Conservation (phyloP, 768 basidiomycete genomes). For the Trametes coccinea region DNA sequence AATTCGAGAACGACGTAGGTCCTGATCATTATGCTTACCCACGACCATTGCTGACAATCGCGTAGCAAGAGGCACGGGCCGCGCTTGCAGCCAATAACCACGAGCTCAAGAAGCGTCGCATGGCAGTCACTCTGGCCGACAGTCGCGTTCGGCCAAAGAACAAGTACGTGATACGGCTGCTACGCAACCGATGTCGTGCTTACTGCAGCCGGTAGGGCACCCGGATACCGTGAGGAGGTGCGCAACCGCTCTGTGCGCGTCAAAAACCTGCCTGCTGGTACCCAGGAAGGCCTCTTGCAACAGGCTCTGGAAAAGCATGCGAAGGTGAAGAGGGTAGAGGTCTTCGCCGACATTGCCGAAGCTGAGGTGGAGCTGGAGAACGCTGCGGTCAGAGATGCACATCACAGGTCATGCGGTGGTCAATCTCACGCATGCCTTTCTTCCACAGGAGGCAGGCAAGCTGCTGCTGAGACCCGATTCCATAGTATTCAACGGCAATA, state of each 20-base stretch:
- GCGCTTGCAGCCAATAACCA: slow-evolving; percentile 82
- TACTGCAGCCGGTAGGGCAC: slow-evolving; percentile 4
- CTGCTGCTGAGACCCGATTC: slow-evolving; percentile 72
- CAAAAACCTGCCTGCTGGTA: slow-evolving; percentile 67
- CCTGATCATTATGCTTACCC: neutral
- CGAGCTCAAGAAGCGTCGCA: slow-evolving; percentile 86
- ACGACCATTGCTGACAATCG: neutral
- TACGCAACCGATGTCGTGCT: neutral
- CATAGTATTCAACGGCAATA: slow-evolving; percentile 64
- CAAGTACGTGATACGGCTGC: slow-evolving; percentile 21
- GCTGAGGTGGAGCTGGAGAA: slow-evolving; percentile 67
- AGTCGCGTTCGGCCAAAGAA: slow-evolving; percentile 43
- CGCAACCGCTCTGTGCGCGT: slow-evolving; percentile 76
- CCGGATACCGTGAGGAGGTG: slow-evolving; percentile 48
- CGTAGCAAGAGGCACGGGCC: slow-evolving; percentile 65
- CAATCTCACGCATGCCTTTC: neutral
- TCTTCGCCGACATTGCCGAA: slow-evolving; percentile 62
- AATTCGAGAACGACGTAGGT: slow-evolving; percentile 81
- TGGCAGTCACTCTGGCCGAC: slow-evolving; percentile 87
- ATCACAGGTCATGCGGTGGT: neutral
- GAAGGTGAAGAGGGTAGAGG: slow-evolving; percentile 69
- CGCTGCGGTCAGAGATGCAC: slow-evolving; percentile 51
- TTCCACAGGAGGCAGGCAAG: slow-evolving; percentile 76
- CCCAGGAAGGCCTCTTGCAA: slow-evolving; percentile 91
- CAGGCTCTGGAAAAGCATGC: slow-evolving; percentile 83